These are phyloP conservation scores for Theileria sp. DNA, from an alignment of 169 alveolate genomes.

Conservation along the genomic window DNA sequence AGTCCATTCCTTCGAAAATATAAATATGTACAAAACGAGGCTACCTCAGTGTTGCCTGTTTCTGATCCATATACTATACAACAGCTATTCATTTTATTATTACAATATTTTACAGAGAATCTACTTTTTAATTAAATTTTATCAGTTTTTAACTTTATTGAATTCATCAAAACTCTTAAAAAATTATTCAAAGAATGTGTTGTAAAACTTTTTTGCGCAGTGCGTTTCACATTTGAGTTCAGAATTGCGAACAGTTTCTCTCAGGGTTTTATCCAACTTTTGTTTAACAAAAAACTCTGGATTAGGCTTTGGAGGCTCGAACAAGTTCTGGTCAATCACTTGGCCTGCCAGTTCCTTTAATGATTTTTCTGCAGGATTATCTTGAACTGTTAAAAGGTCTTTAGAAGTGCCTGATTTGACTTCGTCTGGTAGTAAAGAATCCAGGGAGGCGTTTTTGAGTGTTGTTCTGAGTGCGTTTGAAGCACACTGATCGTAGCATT, in stretches of 20 bases:
- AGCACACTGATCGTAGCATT: slow-evolving; percentile 63
- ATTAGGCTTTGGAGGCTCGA: slow-evolving; percentile 57
- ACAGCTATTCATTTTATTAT: slow-evolving; percentile 7
- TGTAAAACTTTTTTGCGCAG: slow-evolving; percentile 52
- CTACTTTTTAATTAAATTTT: no score
- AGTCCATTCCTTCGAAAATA: slow-evolving; percentile 19
- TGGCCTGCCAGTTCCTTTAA: slow-evolving; percentile 55
- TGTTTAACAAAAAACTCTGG: slow-evolving; percentile 42
- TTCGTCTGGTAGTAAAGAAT: slow-evolving; percentile 44
- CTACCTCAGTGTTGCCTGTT: slow-evolving; percentile 56
- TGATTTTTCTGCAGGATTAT: slow-evolving; percentile 51
- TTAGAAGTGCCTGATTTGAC: slow-evolving; percentile 40
- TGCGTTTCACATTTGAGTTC: slow-evolving; percentile 59
- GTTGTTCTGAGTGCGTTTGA: slow-evolving; percentile 50
- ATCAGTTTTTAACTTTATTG: neutral
- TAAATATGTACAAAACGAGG: slow-evolving; percentile 48
- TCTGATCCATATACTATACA: slow-evolving; percentile 58
- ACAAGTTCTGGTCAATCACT: slow-evolving; percentile 51
- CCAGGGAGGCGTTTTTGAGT: slow-evolving; percentile 43
- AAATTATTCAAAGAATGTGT: neutral
- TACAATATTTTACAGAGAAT: neutral
- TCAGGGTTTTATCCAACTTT: slow-evolving; percentile 42
- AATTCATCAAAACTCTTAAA: neutral
- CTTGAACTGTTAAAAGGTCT: slow-evolving; percentile 51
- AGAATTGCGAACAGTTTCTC: slow-evolving; percentile 26